Conservation (phyloP, 305 asterid species). For the Rubia tinctorum region DNA sequence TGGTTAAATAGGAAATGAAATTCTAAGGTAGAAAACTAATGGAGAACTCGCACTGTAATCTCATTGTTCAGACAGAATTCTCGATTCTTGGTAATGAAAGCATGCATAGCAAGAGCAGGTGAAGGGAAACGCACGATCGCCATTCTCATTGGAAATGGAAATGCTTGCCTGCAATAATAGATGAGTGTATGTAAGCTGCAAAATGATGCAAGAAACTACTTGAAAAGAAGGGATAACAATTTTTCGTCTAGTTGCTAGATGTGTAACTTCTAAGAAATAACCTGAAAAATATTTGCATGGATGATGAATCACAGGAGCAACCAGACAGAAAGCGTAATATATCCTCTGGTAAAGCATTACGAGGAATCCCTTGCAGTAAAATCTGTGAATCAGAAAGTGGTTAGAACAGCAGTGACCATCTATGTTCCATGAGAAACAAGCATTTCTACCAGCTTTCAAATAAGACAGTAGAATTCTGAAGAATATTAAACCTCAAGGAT, state of each 20-base stretch:
- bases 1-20: neutral
- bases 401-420: neutral
- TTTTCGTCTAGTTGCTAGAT: neutral
- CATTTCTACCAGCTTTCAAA: neutral
- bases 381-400: constrained; percentile 36
- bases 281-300: constrained; percentile 46
- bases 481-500: constrained; percentile 5
- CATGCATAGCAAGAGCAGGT: constrained; percentile 57
- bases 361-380: constrained; percentile 63
- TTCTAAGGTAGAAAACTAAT: constrained; percentile 27
- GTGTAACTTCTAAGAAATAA: constrained; percentile 20
- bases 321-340: constrained; percentile 77
- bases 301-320: constrained; percentile 58
- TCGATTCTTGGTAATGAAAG: constrained; percentile 64
- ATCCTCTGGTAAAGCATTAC: constrained; percentile 56
- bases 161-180: constrained; percentile 40
- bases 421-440: neutral
- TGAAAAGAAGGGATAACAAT: neutral
- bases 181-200: neutral
- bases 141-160: constrained; percentile 30
- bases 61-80: constrained; percentile 63
- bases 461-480: neutral
- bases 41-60: constrained; percentile 52
- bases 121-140: constrained; percentile 60
- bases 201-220: neutral